A percentile compares a stretch with the other conserved stretches of the same genome.
Evolutionary conservation across 805 yeast genomes (phyloP).

Genomic region (Pichia exigua): DNA sequence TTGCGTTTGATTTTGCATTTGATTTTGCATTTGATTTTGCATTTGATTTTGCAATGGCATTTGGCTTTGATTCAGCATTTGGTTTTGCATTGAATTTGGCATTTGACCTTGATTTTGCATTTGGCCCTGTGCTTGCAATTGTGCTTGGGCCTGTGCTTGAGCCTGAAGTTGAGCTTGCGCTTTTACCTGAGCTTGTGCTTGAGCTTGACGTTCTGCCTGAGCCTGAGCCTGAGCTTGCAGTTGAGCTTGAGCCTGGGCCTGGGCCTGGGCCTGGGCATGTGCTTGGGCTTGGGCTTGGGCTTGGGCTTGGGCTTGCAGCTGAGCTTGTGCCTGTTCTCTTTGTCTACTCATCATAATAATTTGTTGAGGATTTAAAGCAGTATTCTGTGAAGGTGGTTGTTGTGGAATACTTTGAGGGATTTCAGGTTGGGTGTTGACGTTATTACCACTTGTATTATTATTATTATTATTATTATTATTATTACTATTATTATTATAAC

Average conservation of each 20-base stretch:
- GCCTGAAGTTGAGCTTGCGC: neutral
- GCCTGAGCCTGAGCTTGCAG: neutral
- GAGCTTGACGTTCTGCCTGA: too few relatives aligned
- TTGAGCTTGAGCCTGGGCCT: neutral
- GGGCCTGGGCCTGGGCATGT: conserved; percentile 3
- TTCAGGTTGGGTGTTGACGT: conserved; percentile 31
- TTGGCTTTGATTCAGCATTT: neutral
- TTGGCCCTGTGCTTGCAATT: neutral
- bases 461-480: conserved; percentile 8
- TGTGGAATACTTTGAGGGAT: conserved; percentile 17
- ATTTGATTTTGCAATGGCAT: neutral
- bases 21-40: neutral
- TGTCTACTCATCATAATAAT: conserved; percentile 27
- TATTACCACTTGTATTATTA: conserved; percentile 16
- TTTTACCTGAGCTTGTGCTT: neutral
- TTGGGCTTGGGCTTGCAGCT: neutral
- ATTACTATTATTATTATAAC: conserved; percentile 29
- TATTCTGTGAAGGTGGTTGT: conserved; percentile 1
- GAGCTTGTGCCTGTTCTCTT: conserved; percentile 12
- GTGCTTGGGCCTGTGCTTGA: neutral
- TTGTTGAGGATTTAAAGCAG: conserved; percentile 26
- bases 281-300: conserved; percentile 3
- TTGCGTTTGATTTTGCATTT: neutral
- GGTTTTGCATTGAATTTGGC: conserved; percentile 8
- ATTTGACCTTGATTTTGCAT: conserved; percentile 3